Evolutionary conservation across 441 rosid genomes (phyloP).

Genomic region (Gossypium trilobum): DNA sequence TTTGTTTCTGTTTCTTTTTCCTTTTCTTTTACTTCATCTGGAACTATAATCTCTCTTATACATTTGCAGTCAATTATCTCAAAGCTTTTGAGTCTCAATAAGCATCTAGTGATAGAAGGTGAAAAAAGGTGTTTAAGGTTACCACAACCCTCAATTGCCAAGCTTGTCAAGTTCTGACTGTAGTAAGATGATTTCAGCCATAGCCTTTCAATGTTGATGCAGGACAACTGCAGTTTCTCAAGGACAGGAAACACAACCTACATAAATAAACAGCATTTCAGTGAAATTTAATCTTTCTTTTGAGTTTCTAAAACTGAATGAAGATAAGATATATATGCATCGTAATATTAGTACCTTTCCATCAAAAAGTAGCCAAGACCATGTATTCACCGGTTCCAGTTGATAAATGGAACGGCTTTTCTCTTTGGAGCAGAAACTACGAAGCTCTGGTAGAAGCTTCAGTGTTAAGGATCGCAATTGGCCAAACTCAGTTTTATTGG

Average conservation of each 20-base stretch:
- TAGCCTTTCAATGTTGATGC: neutral
- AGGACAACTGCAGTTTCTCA: neutral
- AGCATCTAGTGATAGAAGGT: slow-evolving; percentile 1
- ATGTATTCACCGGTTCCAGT: neutral
- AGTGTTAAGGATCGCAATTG: slow-evolving; percentile 13
- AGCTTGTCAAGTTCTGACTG: slow-evolving; percentile 1
- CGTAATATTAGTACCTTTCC: slow-evolving; percentile 4
- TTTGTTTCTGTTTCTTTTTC: neutral
- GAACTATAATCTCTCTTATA: neutral
- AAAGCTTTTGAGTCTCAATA: slow-evolving; percentile 11
- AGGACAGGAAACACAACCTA: slow-evolving; percentile 7
- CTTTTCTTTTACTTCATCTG: neutral
- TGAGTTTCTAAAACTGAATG: neutral
- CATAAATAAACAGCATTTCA: neutral
- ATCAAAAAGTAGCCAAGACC: neutral
- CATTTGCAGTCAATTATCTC: slow-evolving; percentile 8
- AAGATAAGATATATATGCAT: neutral
- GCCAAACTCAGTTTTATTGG: slow-evolving; percentile 1
- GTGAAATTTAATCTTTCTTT: neutral
- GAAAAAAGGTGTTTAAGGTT: slow-evolving; percentile 13
- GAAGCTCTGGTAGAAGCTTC: slow-evolving; percentile 7
- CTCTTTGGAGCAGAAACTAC: slow-evolving; percentile 7
- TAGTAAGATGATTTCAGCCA: slow-evolving; percentile 9
- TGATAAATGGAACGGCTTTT: neutral
- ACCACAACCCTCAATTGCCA: slow-evolving; percentile 14